Conservation (phyloP, 192 early-diverging fungal genomes). For the Gaertneriomyces sp. region DNA sequence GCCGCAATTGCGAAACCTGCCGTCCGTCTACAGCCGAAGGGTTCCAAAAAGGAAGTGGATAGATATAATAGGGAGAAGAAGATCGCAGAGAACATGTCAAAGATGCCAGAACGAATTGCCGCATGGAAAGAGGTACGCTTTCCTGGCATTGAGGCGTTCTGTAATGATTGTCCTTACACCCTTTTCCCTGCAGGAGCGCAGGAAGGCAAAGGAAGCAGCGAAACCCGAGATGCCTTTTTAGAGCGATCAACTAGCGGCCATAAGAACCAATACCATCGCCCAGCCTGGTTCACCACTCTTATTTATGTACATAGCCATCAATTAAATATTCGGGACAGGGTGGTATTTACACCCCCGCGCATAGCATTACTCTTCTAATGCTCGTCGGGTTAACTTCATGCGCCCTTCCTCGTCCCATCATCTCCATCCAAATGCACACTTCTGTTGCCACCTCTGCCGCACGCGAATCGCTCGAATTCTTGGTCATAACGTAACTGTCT, state of each 20-base stretch:
- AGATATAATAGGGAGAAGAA: constrained; percentile 30
- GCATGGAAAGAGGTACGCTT: constrained; percentile 36
- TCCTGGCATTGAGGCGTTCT: background rate
- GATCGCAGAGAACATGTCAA: constrained; percentile 44
- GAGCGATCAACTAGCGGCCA: background rate
- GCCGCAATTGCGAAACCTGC: background rate
- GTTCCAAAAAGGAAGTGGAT: constrained; percentile 30
- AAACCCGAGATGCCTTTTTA: constrained; percentile 40
- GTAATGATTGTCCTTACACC: background rate
- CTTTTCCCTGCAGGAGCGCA: constrained; percentile 27
- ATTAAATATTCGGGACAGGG: too few relatives aligned
- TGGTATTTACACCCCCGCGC: too few relatives aligned
- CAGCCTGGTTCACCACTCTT: too few relatives aligned
- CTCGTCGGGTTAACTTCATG: too few relatives aligned
- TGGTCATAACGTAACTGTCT: too few relatives aligned
- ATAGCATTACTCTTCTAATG: too few relatives aligned
- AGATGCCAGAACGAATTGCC: constrained; percentile 39
- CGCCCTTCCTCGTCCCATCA: too few relatives aligned
- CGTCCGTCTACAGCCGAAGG: constrained; percentile 32
- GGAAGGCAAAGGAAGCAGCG: constrained; percentile 28
- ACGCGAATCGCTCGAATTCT: too few relatives aligned
- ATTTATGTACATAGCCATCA: too few relatives aligned
- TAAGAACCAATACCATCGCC: too few relatives aligned
- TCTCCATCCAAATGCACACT: too few relatives aligned
- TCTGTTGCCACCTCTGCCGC: too few relatives aligned